Conservation (phyloP, 768 basidiomycete species). For the Mycena galopus region DNA sequence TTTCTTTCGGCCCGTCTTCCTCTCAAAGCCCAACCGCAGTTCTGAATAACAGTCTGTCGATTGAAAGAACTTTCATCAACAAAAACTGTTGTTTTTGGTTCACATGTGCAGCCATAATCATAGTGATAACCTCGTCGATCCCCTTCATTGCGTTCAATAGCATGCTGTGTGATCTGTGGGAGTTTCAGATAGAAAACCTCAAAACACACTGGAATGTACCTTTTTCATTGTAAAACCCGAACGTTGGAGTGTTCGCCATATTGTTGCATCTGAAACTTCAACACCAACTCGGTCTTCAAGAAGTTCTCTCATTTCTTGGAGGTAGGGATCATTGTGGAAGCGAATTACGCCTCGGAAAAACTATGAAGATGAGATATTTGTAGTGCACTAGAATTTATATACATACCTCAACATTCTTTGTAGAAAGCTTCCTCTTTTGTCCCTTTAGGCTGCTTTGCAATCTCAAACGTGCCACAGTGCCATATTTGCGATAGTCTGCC, state of each 20-base stretch:
- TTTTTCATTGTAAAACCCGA: constrained; percentile 36
- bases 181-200: too few species aligned
- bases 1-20: too few species aligned
- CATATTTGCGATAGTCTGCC: background rate
- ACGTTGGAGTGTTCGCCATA: constrained; percentile 29
- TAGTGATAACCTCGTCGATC: background rate
- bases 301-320: constrained; percentile 38
- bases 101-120: background rate
- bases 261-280: constrained; percentile 31
- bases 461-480: background rate
- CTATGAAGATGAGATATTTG: too few species aligned
- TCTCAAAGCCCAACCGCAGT: too few species aligned
- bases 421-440: background rate
- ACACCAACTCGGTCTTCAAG: constrained; percentile 32
- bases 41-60: constrained; percentile 27
- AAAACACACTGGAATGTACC: constrained; percentile 25
- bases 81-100: constrained; percentile 37
- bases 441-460: background rate
- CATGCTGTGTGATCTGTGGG: background rate
- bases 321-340: constrained; percentile 37
- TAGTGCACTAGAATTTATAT: too few species aligned
- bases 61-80: constrained; percentile 44
- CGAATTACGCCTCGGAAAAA: constrained; percentile 37
- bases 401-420: too few species aligned
- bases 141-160: constrained; percentile 12